Conservation (phyloP, 208 protist species). For the Wallacemonas sp. region DNA sequence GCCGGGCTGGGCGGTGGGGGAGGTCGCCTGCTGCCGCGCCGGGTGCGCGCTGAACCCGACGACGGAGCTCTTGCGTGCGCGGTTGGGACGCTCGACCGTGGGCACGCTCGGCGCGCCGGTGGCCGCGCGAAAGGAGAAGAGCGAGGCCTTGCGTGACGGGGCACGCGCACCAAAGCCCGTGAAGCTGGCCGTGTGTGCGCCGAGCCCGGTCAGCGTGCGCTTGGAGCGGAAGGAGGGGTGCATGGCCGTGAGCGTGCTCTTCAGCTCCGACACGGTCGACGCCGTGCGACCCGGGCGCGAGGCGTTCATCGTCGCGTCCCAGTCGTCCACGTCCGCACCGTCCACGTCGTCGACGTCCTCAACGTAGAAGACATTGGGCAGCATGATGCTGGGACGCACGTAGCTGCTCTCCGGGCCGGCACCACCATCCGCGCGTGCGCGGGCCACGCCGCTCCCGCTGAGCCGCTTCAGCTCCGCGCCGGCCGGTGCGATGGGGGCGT, state of each 20-base stretch:
- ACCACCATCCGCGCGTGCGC: not conserved
- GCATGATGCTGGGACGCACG: not conserved
- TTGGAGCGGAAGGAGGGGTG: constrained; percentile 3
- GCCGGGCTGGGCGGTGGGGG: no score
- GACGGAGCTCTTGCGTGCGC: constrained; percentile 1
- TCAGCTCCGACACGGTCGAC: constrained; percentile 13
- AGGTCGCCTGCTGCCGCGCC: not conserved
- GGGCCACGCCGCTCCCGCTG: not conserved
- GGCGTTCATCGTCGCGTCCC: not conserved
- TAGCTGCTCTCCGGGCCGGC: not conserved
- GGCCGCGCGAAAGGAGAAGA: constrained; percentile 1
- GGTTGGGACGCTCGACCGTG: not conserved
- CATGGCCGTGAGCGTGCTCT: constrained; percentile 3
- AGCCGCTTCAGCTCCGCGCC: not conserved
- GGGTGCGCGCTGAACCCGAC: not conserved
- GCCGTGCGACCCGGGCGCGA: constrained; percentile 1
- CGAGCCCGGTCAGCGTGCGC: not conserved
- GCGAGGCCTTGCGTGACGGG: constrained; percentile 2
- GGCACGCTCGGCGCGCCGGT: not conserved
- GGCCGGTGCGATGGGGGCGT: not conserved
- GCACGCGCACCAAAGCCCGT: not conserved
- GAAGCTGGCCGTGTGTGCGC: not conserved
- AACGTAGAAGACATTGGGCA: constrained; percentile 14
- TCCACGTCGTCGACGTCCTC: constrained; percentile 7
- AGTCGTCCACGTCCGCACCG: not conserved